Conservation (phyloP, 805 yeast species). For the Schwanniomyces yamadae region DNA sequence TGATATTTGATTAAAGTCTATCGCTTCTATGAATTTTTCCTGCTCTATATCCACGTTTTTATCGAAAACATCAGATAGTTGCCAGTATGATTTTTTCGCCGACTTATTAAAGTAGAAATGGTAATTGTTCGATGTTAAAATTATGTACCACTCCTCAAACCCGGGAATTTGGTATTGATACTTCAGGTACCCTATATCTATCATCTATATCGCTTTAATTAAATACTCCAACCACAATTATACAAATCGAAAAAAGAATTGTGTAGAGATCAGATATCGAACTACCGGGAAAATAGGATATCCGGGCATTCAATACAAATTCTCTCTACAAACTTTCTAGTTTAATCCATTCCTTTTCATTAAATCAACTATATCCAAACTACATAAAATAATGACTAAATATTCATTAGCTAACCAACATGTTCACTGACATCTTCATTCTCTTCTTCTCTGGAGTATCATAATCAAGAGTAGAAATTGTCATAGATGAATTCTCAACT, state of each 20-base stretch:
- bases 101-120: constrained; percentile 33
- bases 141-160: constrained; percentile 25
- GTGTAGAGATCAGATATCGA: no score
- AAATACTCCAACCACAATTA: no score
- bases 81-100: constrained; percentile 30
- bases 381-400: neutral
- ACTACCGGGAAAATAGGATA: no score
- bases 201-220: constrained; percentile 1
- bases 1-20: constrained; percentile 31
- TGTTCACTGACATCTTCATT: constrained; percentile 41
- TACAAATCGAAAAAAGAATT: no score
- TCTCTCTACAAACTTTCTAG: no score
- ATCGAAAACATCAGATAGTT: constrained; percentile 23
- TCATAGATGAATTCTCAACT: neutral
- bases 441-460: constrained; percentile 32
- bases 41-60: constrained; percentile 20
- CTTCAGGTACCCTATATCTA: constrained; percentile 12
- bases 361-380: no score
- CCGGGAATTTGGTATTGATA: constrained; percentile 20
- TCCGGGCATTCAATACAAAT: no score
- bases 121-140: constrained; percentile 22
- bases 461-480: constrained; percentile 7
- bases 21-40: constrained; percentile 16
- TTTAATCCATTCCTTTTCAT: no score
- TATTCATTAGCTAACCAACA: constrained; percentile 34